phyloP scores from a whole-genome alignment of 768 basidiomycete genomes.

The Multifurca ochricompacta region DNA sequence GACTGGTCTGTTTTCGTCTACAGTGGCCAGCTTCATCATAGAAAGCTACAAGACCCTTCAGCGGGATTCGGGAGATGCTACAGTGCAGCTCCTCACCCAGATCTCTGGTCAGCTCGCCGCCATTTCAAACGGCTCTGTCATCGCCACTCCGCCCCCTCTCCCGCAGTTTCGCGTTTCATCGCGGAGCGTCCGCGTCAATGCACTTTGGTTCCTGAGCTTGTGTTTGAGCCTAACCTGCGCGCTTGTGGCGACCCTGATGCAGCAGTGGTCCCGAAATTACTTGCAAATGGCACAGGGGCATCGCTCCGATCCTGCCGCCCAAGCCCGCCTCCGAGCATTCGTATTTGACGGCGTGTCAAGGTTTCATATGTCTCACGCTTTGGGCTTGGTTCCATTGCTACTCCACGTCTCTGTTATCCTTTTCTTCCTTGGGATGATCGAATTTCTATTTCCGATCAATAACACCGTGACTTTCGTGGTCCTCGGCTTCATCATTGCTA shows the following conservation, averaged over 20 bases:
- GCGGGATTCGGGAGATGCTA: neutral
- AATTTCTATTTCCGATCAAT: conserved; percentile 16
- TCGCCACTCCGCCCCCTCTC: neutral
- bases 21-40: conserved; percentile 3
- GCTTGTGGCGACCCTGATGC: conserved; percentile 14
- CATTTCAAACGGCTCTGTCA: neutral
- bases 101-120: neutral
- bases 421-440: conserved; percentile 17
- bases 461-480: conserved; percentile 5
- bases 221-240: conserved; percentile 12
- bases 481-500: neutral
- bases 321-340: conserved; percentile 5
- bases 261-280: conserved; percentile 14
- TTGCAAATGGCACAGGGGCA: conserved; percentile 1
- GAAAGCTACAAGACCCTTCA: conserved; percentile 7
- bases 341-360: conserved; percentile 8
- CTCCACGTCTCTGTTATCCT: conserved; percentile 16
- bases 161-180: neutral
- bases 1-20: conserved; percentile 4
- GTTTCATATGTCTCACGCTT: conserved; percentile 4
- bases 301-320: conserved; percentile 1
- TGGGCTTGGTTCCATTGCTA: conserved; percentile 10
- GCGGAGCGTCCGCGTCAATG: conserved; percentile 1
- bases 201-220: conserved; percentile 16
- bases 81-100: neutral